phyloP scores from a whole-genome alignment of 2,329 filamentous ascomycete genomes.

The Aspergillus carbonarius region DNA sequence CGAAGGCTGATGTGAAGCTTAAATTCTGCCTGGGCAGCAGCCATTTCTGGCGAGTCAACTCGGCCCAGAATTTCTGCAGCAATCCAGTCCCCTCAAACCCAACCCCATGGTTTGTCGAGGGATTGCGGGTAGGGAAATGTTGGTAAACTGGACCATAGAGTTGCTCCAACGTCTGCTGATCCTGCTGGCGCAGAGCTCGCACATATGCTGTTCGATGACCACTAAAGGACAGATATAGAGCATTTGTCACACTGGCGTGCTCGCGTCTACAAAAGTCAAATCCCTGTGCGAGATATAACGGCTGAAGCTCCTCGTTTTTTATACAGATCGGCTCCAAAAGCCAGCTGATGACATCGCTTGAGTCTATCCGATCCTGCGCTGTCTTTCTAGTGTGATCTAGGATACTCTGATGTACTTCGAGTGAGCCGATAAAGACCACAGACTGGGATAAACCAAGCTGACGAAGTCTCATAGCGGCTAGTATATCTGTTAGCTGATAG shows the following conservation, averaged over 20 bases:
- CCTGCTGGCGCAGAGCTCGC: constrained; percentile 48
- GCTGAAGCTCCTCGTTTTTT: constrained; percentile 58
- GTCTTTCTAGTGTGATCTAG: constrained; percentile 44
- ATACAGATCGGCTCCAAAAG: constrained; percentile 63
- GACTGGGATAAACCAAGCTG: constrained; percentile 59
- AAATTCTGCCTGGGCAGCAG: constrained; percentile 21
- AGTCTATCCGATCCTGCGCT: constrained; percentile 36
- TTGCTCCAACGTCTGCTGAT: constrained; percentile 58
- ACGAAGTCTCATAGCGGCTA: constrained; percentile 65
- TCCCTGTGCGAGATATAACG: constrained; percentile 61
- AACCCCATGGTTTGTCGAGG: too few relatives aligned
- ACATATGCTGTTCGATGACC: constrained; percentile 45
- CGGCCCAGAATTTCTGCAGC: constrained; percentile 2
- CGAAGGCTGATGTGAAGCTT: constrained; percentile 52
- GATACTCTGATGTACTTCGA: constrained; percentile 63
- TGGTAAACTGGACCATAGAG: constrained; percentile 47
- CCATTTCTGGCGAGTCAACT: not conserved
- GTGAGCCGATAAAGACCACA: constrained; percentile 55
- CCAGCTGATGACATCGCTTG: constrained; percentile 59
- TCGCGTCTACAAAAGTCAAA: constrained; percentile 59
- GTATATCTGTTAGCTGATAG: not conserved
- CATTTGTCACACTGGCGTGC: constrained; percentile 49
- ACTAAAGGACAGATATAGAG: constrained; percentile 40
- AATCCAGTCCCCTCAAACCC: not conserved
- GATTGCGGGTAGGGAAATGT: too few relatives aligned